Base-by-base conservation (phyloP, 768 basidiomycete genomes). In the Austroboletus festivus region DNA sequence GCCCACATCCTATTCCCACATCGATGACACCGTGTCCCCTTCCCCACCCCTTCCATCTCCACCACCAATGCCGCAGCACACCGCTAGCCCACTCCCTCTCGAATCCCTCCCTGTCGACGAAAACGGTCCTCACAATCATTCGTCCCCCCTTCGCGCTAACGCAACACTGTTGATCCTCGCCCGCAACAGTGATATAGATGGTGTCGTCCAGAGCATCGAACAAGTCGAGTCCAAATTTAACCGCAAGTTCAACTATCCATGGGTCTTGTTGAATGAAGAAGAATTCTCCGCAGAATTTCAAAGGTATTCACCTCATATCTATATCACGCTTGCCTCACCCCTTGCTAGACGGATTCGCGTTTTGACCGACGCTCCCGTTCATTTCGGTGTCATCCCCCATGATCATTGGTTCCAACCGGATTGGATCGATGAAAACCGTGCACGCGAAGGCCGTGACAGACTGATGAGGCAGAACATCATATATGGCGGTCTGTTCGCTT, bases 321-420 rank as follows among this genome's bases (percentile, higher is more conserved):
- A n/a, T n/a, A n/a, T 13, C 9, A 4, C 16, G 15, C 4, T 19
- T 6, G 5, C 15, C 47, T 54, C 35, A 65, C 66, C 58, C n/a
- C 42, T 47, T 38, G 55, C 51, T 34, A 68, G 73, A 26, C 65
- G 64, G 13, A 56, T 71, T 13, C 46, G 57, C 30, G 65, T 69
- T 9, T 43, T 79, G 41, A 78, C 76, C 1, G 55, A 65, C 10
- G 67, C 73, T 3, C 68, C 72, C 4, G 69, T 80, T 26, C 60
- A 69, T 15, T 86, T 83, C 54, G 84, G 82, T 8, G 60, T 73
- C 2, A 79, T 90, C 21, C 78, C 82, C 16, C 64, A 62, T 20
- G 74, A 80, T 3, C 75, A 86, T 44, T 89, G 87, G 87, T 68
- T 71, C 52, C 87, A 89, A 61, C 87, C 87, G 0, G 74, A 75